Base-by-base conservation (phyloP, 768 basidiomycete species). In the Trametes gibbosa region DNA sequence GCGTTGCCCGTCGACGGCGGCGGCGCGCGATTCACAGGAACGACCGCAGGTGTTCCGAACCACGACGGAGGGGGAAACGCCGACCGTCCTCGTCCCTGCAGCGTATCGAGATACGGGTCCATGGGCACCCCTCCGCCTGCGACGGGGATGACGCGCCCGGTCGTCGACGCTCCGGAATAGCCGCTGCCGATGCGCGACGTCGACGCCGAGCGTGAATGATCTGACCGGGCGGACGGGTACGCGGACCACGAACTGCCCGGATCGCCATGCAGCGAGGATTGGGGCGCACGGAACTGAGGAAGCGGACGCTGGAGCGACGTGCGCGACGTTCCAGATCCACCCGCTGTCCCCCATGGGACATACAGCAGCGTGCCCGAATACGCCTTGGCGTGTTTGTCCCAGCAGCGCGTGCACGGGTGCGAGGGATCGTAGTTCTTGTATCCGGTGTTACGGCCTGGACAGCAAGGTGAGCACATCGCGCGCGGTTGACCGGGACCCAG, bases 351-450 rank as follows among this genome's bases (percentile, higher is more conserved):
- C 76, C 81, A 80, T 12, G 77, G 63, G 51, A 81, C 79, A 65
- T 84, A 85, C 0, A 78, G 75, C 17, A 91, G 72, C 5, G 87
- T 81, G 2, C 87, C 87, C 0, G 75, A 66, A 70, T 84, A 92
- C 0, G 79, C 75, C 63, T 81, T 84, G 0, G 79, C 78, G 70
- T 86, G 86, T 63, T 84, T 85, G 6, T 78, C 73, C 91, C 90
- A 93, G 74, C 92, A 93, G 56, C 80, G 81, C 58, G 77, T 76
- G 67, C 91, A 92, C 6, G 90, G 87, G 56, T 83, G 75, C 1
- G 76, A 68, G 0, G 88, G 87, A 69, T 92, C 88, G 37, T 74
- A 75, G 56, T 80, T 75, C 70, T 89, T 90, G 73, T 85, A 92
- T 2, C 91, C 90, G 0, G 80, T 83, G 69, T 93, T 92, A 39